phyloP scores from a whole-genome alignment of 2,329 filamentous ascomycete species.

The Fusarium zealandicum region DNA sequence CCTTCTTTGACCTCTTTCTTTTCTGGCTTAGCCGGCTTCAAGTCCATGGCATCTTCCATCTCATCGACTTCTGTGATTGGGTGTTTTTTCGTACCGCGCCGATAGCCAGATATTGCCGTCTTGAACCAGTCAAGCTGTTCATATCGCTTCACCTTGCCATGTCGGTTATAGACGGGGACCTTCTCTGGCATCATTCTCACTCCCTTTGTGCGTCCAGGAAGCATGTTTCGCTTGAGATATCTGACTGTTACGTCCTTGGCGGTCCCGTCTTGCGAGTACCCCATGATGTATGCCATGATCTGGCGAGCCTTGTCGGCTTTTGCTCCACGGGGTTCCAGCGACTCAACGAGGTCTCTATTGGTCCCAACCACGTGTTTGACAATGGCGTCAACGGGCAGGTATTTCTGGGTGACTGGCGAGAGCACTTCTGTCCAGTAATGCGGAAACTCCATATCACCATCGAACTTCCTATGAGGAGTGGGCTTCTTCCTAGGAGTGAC shows the following conservation, averaged over 20 bases:
- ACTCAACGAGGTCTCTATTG: constrained; percentile 73
- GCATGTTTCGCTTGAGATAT: constrained; percentile 81
- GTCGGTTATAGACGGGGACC: constrained; percentile 77
- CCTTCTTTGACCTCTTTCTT: constrained; percentile 78
- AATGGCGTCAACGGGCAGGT: constrained; percentile 79
- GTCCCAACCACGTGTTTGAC: constrained; percentile 74
- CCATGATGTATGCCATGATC: constrained; percentile 87
- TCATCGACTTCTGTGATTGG: constrained; percentile 77
- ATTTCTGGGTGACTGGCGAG: constrained; percentile 81
- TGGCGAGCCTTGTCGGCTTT: constrained; percentile 88
- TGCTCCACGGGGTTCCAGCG: constrained; percentile 81
- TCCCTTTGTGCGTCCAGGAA: constrained; percentile 91
- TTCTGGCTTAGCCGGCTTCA: constrained; percentile 75
- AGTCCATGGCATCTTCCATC: constrained; percentile 77
- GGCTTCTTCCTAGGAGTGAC: constrained; percentile 50
- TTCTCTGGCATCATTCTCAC: constrained; percentile 80
- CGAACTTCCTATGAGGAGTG: constrained; percentile 61
- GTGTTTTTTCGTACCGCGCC: constrained; percentile 53
- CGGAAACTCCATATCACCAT: constrained; percentile 81
- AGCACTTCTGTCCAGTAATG: constrained; percentile 94
- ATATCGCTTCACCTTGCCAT: constrained; percentile 78
- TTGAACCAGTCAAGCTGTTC: constrained; percentile 91
- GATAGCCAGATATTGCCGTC: constrained; percentile 77
- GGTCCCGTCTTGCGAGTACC: constrained; percentile 81
- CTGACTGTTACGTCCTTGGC: constrained; percentile 95